Percentiles rank a stretch among this genome's conserved stretches.
phyloP scores from a whole-genome alignment of 768 basidiomycete species.

The Fistulinella prunicolor region DNA sequence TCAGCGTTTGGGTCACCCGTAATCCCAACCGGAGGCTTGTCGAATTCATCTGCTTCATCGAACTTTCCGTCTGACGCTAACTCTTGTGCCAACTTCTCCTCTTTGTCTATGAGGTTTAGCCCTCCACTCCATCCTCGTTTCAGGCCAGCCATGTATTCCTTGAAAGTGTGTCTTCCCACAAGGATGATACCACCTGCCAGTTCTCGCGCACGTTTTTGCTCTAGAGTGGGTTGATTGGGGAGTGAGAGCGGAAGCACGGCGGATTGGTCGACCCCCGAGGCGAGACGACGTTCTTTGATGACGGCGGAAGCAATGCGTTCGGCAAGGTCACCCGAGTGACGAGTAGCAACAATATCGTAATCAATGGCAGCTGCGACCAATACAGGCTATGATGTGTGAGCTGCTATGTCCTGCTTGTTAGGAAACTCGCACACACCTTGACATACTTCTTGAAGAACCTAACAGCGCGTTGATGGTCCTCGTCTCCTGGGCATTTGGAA shows the following conservation, averaged over 20 bases:
- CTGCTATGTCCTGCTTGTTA: constrained; percentile 1
- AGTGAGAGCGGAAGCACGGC: constrained; percentile 41
- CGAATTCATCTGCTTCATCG: constrained; percentile 54
- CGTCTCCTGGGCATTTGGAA: constrained; percentile 91
- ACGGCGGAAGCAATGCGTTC: constrained; percentile 71
- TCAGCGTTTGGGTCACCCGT: constrained; percentile 33
- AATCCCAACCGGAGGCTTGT: constrained; percentile 24
- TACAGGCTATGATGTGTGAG: constrained; percentile 61
- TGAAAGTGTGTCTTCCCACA: constrained; percentile 86
- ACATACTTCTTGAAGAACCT: constrained; percentile 95
- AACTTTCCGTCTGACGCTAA: constrained; percentile 75
- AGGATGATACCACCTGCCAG: constrained; percentile 84
- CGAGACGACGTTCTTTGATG: constrained; percentile 63
- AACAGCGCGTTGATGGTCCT: constrained; percentile 80
- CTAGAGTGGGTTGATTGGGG: constrained; percentile 51
- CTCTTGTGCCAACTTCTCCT: constrained; percentile 64
- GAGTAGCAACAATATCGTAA: constrained; percentile 79
- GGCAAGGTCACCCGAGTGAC: constrained; percentile 84
- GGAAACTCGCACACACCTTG: constrained; percentile 62
- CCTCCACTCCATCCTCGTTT: constrained; percentile 80
- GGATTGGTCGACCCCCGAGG: constrained; percentile 60
- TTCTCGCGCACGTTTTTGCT: constrained; percentile 53
- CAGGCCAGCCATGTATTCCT: constrained; percentile 91
- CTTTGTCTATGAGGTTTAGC: constrained; percentile 63
- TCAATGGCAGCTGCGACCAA: constrained; percentile 93